Base-by-base conservation (phyloP, 2,329 filamentous ascomycete genomes). In the Arthrobotrys musiformis region DNA sequence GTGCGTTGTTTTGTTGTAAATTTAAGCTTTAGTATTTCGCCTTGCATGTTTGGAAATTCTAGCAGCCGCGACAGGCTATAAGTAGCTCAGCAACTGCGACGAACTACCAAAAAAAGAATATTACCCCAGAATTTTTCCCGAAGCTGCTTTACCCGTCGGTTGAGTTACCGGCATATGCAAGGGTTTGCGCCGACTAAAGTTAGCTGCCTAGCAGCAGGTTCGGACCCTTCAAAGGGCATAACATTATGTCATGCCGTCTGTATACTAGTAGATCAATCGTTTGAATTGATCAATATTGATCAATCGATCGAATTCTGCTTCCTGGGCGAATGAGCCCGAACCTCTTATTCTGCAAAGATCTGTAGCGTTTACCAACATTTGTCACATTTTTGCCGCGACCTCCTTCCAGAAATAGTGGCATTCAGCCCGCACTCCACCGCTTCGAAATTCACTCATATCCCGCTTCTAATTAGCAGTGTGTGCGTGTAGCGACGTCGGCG, bases 61-160 rank as follows among this genome's bases (percentile, higher is more conserved):
- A 58, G 54, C 54, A 58, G 54, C 54, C 54, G 54, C 54, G 54
- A 58, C 33, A 22, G 30, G 17, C 52, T 56, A 35, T 56, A 37
- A 37, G 30, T 37, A 37, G 54, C 33, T 40, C 54, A 58, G 54
- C 54, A 58, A 13, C 19, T 58, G 54, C 54, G 54, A 58, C 50
- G n/a, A 40, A n/a, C 54, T 58, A n/a, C 33, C 28, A 40, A 58
- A 58, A 58, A 24, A 58, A 24, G 54, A 19, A 58, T 22, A 35
- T 52, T 52, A 33, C 50, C 50, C 50, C 54, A 33, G 33, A 17
- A 58, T 58, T 24, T 58, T 19, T n/a, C 40, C 26, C 19, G 2
- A 17, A 33, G 22, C 19, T 58, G 33, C 54, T 58, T 26, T 58
- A 58, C 15, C 54, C 54, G 54, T 58, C 50, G 50, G 28, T 22